Base-by-base conservation (phyloP, 805 yeast species). In the Zygosaccharomyces gambellarensis region DNA sequence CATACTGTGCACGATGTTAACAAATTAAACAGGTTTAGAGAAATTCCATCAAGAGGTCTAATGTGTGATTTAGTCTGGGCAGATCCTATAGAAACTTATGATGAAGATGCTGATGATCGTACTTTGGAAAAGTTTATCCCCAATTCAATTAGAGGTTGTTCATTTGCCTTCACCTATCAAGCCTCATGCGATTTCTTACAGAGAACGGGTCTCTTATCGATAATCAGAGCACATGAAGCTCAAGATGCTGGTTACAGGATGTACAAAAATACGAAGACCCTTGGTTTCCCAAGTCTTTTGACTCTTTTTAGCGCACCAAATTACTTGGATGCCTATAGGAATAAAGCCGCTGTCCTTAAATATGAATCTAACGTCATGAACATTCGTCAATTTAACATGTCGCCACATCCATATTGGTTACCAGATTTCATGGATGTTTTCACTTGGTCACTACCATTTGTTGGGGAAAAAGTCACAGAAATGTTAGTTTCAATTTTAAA, bases 381-480 rank as follows among this genome's bases (percentile, higher is more conserved):
- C 68, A 92, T 92, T 49, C 80, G 97, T 49, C 98, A 92, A 70
- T 92, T 94, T 74, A 90, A 90, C 68, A 71, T 84, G 61, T 82
- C 90, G 27, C 95, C 96, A 4, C 98, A 92, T 69, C 99, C 99
- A 1, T 92, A 94, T 70, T 90, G 95, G 89, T 75, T 94, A 57
- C 98, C 98, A 6, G 90, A 90, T 67, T 88, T 90, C 61, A 89
- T 90, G 95, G 97, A 94, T 67, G 96, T 92, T 5, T 92, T 92
- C 68, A 85, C 96, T 9, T 94, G 98, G 98, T 87, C 97, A 1
- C 73, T 92, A 49, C 99, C 98, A 6, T 92, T 94, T 72, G 97
- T 94, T 22, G 98, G 97, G 19, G 97, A 92, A 66, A 88, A 94
- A 63, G 87, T 90, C 47, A 87, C 96, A 11, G 98, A 94, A 65